Base-by-base conservation (phyloP, 495 filamentous ascomycete genomes). In the Penicillium angulare region DNA sequence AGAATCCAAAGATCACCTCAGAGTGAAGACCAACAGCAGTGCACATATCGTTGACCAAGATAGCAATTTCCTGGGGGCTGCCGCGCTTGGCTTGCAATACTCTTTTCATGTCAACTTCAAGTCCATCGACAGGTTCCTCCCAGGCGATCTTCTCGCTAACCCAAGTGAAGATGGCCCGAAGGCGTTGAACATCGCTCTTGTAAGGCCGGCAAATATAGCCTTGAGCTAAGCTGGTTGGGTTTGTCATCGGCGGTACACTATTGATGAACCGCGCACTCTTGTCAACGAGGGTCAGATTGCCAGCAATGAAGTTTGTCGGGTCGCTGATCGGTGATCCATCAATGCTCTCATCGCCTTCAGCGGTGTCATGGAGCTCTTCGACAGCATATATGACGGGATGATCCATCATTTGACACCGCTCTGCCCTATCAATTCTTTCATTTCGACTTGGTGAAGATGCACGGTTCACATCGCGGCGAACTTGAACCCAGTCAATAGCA, bases 161-260 rank as follows among this genome's bases (percentile, higher is more conserved):
- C 92, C 92, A 99, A 8, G 86, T 96, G 61, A 96, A 99, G 43
- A 97, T 96, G 1, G 93, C 90, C 17, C 93, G 81, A 4, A 97
- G 75, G 31, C 92, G 81, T 62, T 99, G 93, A 1, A 96, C 89
- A 57, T 97, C 95, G 65, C 89, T 96, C 43, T 91, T 83, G 63
- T 97, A 96, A 5, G 95, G 95, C 35, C 95, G 84, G 60, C 95
- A 97, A 22, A 99, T 83, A 60, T 96, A 95, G 6, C 87, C 89
- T 47, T 95, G 91, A 1, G 92, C 91, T 18, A 99, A 79, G 47
- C 84, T 89, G 43, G 86, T 80, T 0, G 93, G 81, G 29, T 88
- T 97, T 2, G 86, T 92, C 72, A 86, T 87, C 2, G 89, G 83
- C n/a, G 95, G 93, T n/a, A 97, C 73, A 59, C 80, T 92, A 58